Evolutionary conservation across 768 basidiomycete species (phyloP), one percentile per base, ranked within the genome.

Genomic region (Suillus paluster): DNA sequence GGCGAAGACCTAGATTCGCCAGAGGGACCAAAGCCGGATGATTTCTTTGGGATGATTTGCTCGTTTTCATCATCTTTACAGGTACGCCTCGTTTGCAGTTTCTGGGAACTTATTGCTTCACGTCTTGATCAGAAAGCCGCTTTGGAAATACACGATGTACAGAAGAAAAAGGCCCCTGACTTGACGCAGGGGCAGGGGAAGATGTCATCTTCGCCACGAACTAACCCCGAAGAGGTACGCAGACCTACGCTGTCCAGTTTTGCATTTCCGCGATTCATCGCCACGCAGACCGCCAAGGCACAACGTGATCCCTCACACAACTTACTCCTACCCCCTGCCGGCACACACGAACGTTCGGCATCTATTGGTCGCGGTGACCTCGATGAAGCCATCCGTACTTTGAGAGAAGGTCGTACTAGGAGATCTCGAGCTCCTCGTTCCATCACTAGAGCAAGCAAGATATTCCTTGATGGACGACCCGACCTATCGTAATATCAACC

Each of bases 301-400:
- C 52, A 45, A 11, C 63, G 70, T 23, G 65, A 70, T n/a, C 50
- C 71, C 21, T 66, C 72, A 5, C 62, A 68, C 9, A 73, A 74
- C 38, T 63, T 68, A 5, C 69, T 79, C 9, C 73, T 63, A 15
- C 82, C 83, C 1, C 80, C 83, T 58, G 75, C 80, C 5, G 73
- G 77, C 30, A 54, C 11, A 5, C 78, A 81, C 52, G 72, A 73
- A 33, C 83, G 81, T 45, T 77, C 76, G 55, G 78, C 77, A 38
- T 89, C 92, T 2, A 71, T 92, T 63, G 87, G 88, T 8, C 84
- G 89, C 41, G 95, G 95, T 11, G 90, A 90, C 59, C 75, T 97
- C 36, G 94, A 98, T 66, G 85, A 91, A 68, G 91, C 91, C 2
- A 90, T 98, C 44, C 87, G 91, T 19, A 94, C 88, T 63, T 84